A percentile compares a stretch with the other conserved stretches of the same genome.
phyloP scores from a whole-genome alignment of 1,284 basidiomycete species.

The Xerocomus nothofagi region DNA sequence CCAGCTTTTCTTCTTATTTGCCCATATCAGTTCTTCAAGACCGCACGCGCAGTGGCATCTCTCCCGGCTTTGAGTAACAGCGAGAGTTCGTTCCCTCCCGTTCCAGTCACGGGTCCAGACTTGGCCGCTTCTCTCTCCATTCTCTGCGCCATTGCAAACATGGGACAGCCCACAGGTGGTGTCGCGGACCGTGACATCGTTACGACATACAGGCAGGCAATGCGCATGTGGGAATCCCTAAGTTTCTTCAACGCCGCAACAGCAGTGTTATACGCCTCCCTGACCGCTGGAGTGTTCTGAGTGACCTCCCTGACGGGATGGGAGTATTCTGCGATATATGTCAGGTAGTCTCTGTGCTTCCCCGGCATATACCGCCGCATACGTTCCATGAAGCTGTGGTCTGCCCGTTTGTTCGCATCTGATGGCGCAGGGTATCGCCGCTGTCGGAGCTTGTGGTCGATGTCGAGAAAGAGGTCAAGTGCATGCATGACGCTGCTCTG shows the following conservation, averaged over 20 bases:
- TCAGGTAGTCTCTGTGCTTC: slow-evolving; percentile 69
- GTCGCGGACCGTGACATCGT: slow-evolving; percentile 63
- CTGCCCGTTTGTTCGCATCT: slow-evolving; percentile 58
- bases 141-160: slow-evolving; percentile 53
- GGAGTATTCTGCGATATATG: slow-evolving; percentile 48
- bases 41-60: slow-evolving; percentile 79
- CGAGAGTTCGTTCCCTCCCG: slow-evolving; percentile 85
- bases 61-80: slow-evolving; percentile 83
- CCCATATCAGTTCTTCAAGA: slow-evolving; percentile 36
- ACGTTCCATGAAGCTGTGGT: slow-evolving; percentile 76
- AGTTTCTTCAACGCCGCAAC: slow-evolving; percentile 79
- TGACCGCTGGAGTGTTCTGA: slow-evolving; percentile 52
- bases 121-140: slow-evolving; percentile 44
- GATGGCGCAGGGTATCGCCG: slow-evolving; percentile 71
- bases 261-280: slow-evolving; percentile 77
- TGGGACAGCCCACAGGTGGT: slow-evolving; percentile 48
- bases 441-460: slow-evolving; percentile 80
- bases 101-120: slow-evolving; percentile 66
- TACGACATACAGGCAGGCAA: slow-evolving; percentile 86
- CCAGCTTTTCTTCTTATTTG: not conserved
- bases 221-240: slow-evolving; percentile 85
- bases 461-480: slow-evolving; percentile 77
- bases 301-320: slow-evolving; percentile 61
- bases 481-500: slow-evolving; percentile 91
- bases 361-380: slow-evolving; percentile 84